phyloP scores from a whole-genome alignment of 495 filamentous ascomycete species.

The Penicillium samsonianum region DNA sequence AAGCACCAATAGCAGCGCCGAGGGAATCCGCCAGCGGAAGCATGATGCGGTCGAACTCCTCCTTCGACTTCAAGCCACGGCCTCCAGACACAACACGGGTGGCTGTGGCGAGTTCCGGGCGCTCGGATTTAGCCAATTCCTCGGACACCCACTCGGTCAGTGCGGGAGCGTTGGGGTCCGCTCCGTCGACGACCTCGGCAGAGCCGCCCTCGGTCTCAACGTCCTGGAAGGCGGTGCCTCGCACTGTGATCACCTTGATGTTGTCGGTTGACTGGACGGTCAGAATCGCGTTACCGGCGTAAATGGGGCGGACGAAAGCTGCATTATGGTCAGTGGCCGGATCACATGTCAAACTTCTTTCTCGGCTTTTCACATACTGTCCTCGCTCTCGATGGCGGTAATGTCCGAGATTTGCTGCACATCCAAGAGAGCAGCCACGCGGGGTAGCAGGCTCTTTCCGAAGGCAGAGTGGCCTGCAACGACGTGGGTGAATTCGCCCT shows the following conservation, averaged over 20 bases:
- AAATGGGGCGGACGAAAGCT: constrained; percentile 94
- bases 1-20: constrained; percentile 91
- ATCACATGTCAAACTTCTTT: constrained; percentile 25
- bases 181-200: constrained; percentile 49
- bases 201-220: constrained; percentile 51
- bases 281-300: constrained; percentile 94
- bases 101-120: constrained; percentile 92
- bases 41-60: constrained; percentile 93
- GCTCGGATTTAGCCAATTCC: constrained; percentile 86
- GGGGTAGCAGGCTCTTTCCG: constrained; percentile 93
- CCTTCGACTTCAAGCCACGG: constrained; percentile 92
- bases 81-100: constrained; percentile 89
- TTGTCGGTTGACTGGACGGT: constrained; percentile 90
- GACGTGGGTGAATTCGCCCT: constrained; percentile 87
- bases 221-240: constrained; percentile 81
- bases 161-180: constrained; percentile 62
- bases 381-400: constrained; percentile 80
- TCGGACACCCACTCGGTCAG: constrained; percentile 90
- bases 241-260: constrained; percentile 87
- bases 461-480: constrained; percentile 91
- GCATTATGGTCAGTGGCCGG: constrained; percentile 20
- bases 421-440: constrained; percentile 91
- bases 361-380: constrained; percentile 55
- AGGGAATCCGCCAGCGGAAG: constrained; percentile 86
- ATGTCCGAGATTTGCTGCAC: constrained; percentile 92